Percentiles rank a stretch among this genome's conserved stretches.
phyloP scores from a whole-genome alignment of 2,329 filamentous ascomycete species.

The Whalleya microplaca region DNA sequence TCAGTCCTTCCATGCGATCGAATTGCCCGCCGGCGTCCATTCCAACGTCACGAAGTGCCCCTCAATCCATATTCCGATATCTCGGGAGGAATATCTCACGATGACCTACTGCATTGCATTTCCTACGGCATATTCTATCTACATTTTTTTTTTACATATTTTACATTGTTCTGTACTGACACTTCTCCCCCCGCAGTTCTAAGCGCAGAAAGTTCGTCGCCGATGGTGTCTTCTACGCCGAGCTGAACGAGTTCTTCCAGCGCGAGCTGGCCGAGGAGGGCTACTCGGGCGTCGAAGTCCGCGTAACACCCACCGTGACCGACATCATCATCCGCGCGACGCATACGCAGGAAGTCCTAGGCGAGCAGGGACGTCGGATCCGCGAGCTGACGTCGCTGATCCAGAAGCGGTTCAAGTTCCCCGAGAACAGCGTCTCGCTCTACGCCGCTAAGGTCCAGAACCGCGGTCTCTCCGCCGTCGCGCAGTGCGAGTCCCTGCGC shows the following conservation, averaged over 20 bases:
- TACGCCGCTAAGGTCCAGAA: slow-evolving; percentile 99
- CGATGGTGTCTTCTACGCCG: slow-evolving; percentile 99
- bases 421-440: slow-evolving; percentile 99
- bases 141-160: too few relatives aligned
- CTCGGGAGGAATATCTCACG: slow-evolving; percentile 9
- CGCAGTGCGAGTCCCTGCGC: slow-evolving; percentile 99
- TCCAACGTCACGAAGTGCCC: too few relatives aligned
- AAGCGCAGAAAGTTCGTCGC: slow-evolving; percentile 95
- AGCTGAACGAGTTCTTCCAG: slow-evolving; percentile 99
- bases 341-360: slow-evolving; percentile 99
- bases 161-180: slow-evolving; percentile 20
- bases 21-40: too few relatives aligned
- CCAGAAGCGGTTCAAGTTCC: slow-evolving; percentile 99
- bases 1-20: too few relatives aligned
- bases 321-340: slow-evolving; percentile 99
- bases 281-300: slow-evolving; percentile 99
- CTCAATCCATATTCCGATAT: too few relatives aligned
- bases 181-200: slow-evolving; percentile 59
- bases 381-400: slow-evolving; percentile 99
- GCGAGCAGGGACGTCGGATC: slow-evolving; percentile 99
- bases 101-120: slow-evolving; percentile 8
- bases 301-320: slow-evolving; percentile 99
- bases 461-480: slow-evolving; percentile 98
- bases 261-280: slow-evolving; percentile 99
- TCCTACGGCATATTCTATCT: too few relatives aligned